Evolutionary conservation across 169 alveolate genomes (phyloP), one percentile per base, ranked within the genome.

Genomic region (Cryptosporidium sp.): DNA sequence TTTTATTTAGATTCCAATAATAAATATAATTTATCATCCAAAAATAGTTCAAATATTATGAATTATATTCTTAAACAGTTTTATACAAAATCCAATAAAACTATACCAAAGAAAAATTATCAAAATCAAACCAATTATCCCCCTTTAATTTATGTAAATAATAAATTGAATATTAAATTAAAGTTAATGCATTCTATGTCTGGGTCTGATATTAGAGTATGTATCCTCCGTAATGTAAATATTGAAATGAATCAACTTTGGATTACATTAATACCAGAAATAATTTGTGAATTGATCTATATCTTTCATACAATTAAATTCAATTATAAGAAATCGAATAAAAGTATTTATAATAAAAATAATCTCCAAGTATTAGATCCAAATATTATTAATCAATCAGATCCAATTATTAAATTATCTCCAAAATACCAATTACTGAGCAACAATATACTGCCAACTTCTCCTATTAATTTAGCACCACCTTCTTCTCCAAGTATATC

Each of bases 101-200:
- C 68, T 43, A 8, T 21, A 16, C 10, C 6, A 65, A 65, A 31
- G 8, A 14, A 37, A 39, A 16, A 37, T 21, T 18, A 14, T 8
- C 37, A 4, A n/a, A 55, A 35, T 18, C 21, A 26, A 29, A 59
- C 41, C 14, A 35, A n/a, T 65, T 80, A 37, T 29, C 89, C 89
- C 14, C 89, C 89, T 26, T 26, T 80, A 29, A 33, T 80, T 26
- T 43, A 62, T 37, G 35, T 80, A 3, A 23, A 59, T 9, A 51
- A 62, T 21, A 41, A 39, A 1, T 14, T 65, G 33, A 37, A 80
- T 26, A 37, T 80, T 14, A 45, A 6, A 8, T 8, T 80, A 0
- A 59, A 80, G 52, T 62, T 80, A n/a, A 80, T 80, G 80, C 89
- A 80, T 29, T 80, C 89, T 5, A 80, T 80, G 71, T 80, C 74